Percentiles rank a stretch among this genome's conserved stretches.
phyloP scores from a whole-genome alignment of 2,329 filamentous ascomycete genomes.

The Ascocoryne sarcoides region DNA sequence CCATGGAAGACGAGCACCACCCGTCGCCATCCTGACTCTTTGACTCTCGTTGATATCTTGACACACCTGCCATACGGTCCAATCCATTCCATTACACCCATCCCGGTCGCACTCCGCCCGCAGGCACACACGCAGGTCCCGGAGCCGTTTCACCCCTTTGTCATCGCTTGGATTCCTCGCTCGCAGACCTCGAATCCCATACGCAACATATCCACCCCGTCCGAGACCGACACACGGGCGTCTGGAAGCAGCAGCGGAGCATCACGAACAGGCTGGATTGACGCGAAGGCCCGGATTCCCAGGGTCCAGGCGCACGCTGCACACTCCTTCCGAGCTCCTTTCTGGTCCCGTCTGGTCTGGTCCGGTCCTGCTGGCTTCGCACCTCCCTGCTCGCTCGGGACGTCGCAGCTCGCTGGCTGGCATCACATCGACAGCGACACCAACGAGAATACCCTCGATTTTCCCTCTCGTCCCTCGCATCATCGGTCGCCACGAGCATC shows the following conservation, averaged over 20 bases:
- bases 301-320: conserved; percentile 4
- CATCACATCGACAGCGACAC: conserved; percentile 1
- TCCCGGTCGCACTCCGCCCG: not conserved
- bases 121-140: too few species aligned
- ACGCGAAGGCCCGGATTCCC: not conserved
- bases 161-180: conserved; percentile 15
- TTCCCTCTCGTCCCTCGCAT: too few species aligned
- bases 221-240: conserved; percentile 19
- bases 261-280: conserved; percentile 11
- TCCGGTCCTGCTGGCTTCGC: not conserved
- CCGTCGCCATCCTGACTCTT: not conserved
- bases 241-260: conserved; percentile 19
- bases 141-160: conserved; percentile 22
- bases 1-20: not conserved
- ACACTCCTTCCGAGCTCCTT: conserved; percentile 2
- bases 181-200: conserved; percentile 3
- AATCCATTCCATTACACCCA: conserved; percentile 3
- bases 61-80: not conserved
- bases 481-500: conserved; percentile 16
- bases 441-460: conserved; percentile 2
- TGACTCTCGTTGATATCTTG: not conserved
- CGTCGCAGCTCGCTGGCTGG: not conserved
- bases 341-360: not conserved
- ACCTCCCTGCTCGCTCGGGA: not conserved
- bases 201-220: conserved; percentile 9